Evolutionary conservation across 2,329 filamentous ascomycete species (phyloP), one percentile per base, ranked within the genome.

Genomic region (Fusarium setosum): DNA sequence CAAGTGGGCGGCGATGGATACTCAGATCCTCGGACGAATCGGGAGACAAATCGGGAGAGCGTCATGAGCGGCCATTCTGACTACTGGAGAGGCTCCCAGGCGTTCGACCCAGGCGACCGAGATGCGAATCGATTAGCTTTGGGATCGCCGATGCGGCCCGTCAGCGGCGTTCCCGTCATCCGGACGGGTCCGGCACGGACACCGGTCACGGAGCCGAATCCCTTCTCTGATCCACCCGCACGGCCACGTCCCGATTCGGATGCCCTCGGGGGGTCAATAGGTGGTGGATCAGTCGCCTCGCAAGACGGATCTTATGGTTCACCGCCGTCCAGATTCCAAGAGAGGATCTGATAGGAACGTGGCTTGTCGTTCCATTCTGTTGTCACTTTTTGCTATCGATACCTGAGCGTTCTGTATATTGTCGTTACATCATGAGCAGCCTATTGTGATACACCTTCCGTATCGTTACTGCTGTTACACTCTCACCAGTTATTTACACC

Each of bases 101-200:
- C 80, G 21, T 83, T 82, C 61, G 75, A 79, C 10, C 75, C 80
- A 24, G 64, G 72, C 40, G 62, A 72, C 50, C 61, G 73, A 59
- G 63, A 76, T 38, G 69, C 77, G 10, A 77, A 72, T 40, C 81
- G 81, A 55, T 75, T 88, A 31, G 82, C 86, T 8, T 78, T 88
- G 10, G 86, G 86, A 17, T 79, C 82, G 9, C 85, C 86, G 6
- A 88, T 88, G 85, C 82, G 86, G 42, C 86, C 86, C 26, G 82
- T 86, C 53, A 89, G 87, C 70, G 86, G 87, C 10, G 78, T 88
- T 5, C 83, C 85, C n/a, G 80, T 89, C 29, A 84, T 89, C 72
- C 83, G 88, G 62, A 84, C 86, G n/a, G 86, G 89, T n/a, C 90
- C 90, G 15, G 88, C 85, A 17, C 84, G 88, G 53, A 88, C 86